A percentile compares a stretch with the other conserved stretches of the same genome.
Conservation (phyloP, 1,139 yeast genomes). For the Nadsonia starkeyi-henricii region DNA sequence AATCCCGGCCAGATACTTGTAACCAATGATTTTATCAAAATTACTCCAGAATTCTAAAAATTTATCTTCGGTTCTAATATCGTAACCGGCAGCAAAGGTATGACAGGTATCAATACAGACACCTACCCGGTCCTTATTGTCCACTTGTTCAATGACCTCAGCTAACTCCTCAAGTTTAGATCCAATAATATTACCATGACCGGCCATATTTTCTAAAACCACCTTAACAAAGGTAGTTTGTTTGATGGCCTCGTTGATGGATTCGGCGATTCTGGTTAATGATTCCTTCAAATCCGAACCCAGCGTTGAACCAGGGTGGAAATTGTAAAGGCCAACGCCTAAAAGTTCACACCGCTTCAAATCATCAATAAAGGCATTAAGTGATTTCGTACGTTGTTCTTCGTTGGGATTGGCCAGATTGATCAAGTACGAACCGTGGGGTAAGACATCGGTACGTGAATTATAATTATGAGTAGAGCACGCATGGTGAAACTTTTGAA, state of each 20-base stretch:
- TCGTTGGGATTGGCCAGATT: conserved; percentile 83
- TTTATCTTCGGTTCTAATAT: conserved; percentile 43
- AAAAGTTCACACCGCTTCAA: conserved; percentile 71
- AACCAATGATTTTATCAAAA: conserved; percentile 63
- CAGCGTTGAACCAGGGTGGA: conserved; percentile 89
- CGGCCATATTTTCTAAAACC: conserved; percentile 96
- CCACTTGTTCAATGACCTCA: conserved; percentile 60
- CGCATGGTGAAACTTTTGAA: conserved; percentile 43
- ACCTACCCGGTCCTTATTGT: conserved; percentile 71
- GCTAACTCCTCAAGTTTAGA: conserved; percentile 62
- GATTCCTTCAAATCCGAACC: conserved; percentile 51
- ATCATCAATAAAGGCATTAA: conserved; percentile 74
- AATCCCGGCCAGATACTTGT: conserved; percentile 59
- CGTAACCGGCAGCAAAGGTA: conserved; percentile 92
- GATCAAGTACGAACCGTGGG: conserved; percentile 90
- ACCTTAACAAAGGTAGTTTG: conserved; percentile 70
- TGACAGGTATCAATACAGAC: conserved; percentile 95
- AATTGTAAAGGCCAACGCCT: conserved; percentile 74
- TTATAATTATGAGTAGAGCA: conserved; percentile 55
- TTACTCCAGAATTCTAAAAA: conserved; percentile 57
- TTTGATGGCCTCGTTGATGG: conserved; percentile 62
- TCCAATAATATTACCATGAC: conserved; percentile 79
- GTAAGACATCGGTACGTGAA: conserved; percentile 57
- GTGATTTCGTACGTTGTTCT: conserved; percentile 65
- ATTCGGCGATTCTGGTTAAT: conserved; percentile 52